phyloP scores from a whole-genome alignment of 192 early-diverging fungal genomes.

The Coemansia sp. region DNA sequence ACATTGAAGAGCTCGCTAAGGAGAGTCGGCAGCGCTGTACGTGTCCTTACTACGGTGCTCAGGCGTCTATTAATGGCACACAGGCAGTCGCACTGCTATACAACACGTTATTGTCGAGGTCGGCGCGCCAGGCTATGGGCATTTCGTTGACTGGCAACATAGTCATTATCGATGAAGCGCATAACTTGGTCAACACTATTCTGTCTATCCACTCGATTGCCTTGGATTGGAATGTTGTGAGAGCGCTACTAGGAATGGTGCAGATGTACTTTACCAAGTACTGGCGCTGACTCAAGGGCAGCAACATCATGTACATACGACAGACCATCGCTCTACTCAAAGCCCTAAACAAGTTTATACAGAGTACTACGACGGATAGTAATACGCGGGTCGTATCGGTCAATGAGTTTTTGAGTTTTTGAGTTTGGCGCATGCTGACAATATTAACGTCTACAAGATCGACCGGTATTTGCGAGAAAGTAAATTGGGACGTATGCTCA shows the following conservation, averaged over 20 bases:
- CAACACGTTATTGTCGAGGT: too few species aligned
- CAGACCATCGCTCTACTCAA: slow-evolving; percentile 68
- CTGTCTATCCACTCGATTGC: slow-evolving; percentile 68
- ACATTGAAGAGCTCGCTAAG: slow-evolving; percentile 61
- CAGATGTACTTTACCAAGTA: slow-evolving; percentile 71
- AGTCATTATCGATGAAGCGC: slow-evolving; percentile 65
- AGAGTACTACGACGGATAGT: neutral
- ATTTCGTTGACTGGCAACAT: too few species aligned
- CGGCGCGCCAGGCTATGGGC: too few species aligned
- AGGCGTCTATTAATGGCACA: too few species aligned
- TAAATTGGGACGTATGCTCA: slow-evolving; percentile 62
- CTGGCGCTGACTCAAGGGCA: slow-evolving; percentile 66
- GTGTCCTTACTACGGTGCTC: too few species aligned
- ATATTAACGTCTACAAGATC: slow-evolving; percentile 84
- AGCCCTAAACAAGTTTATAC: slow-evolving; percentile 58
- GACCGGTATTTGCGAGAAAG: slow-evolving; percentile 70
- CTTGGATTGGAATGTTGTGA: slow-evolving; percentile 59
- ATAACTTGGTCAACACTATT: slow-evolving; percentile 78
- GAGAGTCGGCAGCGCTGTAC: slow-evolving; percentile 61
- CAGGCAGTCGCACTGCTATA: too few species aligned
- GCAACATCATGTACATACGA: slow-evolving; percentile 77
- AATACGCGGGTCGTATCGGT: slow-evolving; percentile 50
- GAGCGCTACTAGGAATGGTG: slow-evolving; percentile 61
- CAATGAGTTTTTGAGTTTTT: slow-evolving; percentile 73
- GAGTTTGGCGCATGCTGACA: slow-evolving; percentile 70